These are phyloP conservation scores for Plasmodium gallinaceum DNA, from an alignment of 169 alveolate genomes.

Conservation along the genomic window DNA sequence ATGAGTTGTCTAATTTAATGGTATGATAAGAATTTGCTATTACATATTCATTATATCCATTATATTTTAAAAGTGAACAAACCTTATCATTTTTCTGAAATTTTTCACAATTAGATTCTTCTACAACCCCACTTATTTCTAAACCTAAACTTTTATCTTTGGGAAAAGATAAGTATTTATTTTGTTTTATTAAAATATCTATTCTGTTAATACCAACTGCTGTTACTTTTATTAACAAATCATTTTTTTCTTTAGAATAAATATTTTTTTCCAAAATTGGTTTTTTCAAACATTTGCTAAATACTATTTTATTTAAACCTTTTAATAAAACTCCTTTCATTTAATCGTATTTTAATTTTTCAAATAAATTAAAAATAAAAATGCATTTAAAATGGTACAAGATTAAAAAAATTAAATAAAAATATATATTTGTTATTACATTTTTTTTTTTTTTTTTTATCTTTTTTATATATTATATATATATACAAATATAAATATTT, in stretches of 20 bases:
- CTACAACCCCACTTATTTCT: slow-evolving; percentile 32
- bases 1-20: slow-evolving; percentile 5
- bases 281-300: slow-evolving; percentile 5
- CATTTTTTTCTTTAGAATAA: neutral
- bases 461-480: neutral
- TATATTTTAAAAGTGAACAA: slow-evolving; percentile 28
- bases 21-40: slow-evolving; percentile 20
- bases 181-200: slow-evolving; percentile 26
- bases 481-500: neutral
- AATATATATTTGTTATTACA: too few species aligned
- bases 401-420: neutral
- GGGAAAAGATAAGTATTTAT: slow-evolving; percentile 3
- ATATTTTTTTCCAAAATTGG: slow-evolving; percentile 3
- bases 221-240: slow-evolving; percentile 9
- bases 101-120: slow-evolving; percentile 15
- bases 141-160: slow-evolving; percentile 4
- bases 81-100: slow-evolving; percentile 13
- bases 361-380: neutral
- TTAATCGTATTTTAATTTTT: neutral
- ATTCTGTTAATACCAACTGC: slow-evolving; percentile 25
- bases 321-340: slow-evolving; percentile 15
- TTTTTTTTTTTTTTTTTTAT: too few species aligned
- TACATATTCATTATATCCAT: slow-evolving; percentile 37
- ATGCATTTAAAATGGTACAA: neutral
- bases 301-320: slow-evolving; percentile 2